These are phyloP conservation scores for Stropharia rugosoannulata DNA, from an alignment of 768 basidiomycete genomes.

Conservation along the genomic window DNA sequence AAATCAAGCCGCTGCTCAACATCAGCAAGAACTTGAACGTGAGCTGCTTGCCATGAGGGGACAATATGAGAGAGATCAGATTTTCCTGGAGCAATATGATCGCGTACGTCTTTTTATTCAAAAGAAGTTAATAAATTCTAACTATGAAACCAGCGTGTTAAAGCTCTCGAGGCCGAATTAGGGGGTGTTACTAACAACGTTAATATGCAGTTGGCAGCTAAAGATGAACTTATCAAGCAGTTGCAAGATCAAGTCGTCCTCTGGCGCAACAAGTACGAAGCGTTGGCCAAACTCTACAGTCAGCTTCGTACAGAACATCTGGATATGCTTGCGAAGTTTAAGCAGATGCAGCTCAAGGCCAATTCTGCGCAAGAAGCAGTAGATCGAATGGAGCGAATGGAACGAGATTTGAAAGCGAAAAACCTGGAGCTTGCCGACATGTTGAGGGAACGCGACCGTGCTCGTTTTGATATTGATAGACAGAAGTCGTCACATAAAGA, in stretches of 20 bases:
- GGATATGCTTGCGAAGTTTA: slow-evolving; percentile 96
- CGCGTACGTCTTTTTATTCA: slow-evolving; percentile 52
- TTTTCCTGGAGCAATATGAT: slow-evolving; percentile 97
- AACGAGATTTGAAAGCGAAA: slow-evolving; percentile 97
- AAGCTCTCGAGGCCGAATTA: slow-evolving; percentile 91
- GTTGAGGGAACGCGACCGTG: slow-evolving; percentile 96
- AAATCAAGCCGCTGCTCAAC: slow-evolving; percentile 69
- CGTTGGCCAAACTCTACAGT: slow-evolving; percentile 96
- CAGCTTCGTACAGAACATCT: slow-evolving; percentile 97
- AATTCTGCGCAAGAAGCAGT: slow-evolving; percentile 98
- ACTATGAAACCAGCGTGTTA: slow-evolving; percentile 68
- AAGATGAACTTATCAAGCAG: slow-evolving; percentile 94
- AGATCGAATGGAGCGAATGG: slow-evolving; percentile 99
- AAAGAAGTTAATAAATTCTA: not conserved
- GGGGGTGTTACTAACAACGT: slow-evolving; percentile 72
- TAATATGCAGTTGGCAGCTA: slow-evolving; percentile 81
- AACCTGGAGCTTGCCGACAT: slow-evolving; percentile 98
- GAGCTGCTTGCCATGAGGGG: slow-evolving; percentile 92
- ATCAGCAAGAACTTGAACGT: slow-evolving; percentile 81
- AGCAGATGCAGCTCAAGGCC: slow-evolving; percentile 95
- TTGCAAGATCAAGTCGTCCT: slow-evolving; percentile 95
- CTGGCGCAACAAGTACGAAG: slow-evolving; percentile 99
- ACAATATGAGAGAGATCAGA: slow-evolving; percentile 97
- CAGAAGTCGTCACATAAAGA: slow-evolving; percentile 94
- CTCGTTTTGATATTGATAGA: slow-evolving; percentile 92